Percentiles rank a stretch among this genome's conserved stretches.
Evolutionary conservation across 1,284 basidiomycete genomes (phyloP).

Genomic region (Paramarasmius palmivorus): DNA sequence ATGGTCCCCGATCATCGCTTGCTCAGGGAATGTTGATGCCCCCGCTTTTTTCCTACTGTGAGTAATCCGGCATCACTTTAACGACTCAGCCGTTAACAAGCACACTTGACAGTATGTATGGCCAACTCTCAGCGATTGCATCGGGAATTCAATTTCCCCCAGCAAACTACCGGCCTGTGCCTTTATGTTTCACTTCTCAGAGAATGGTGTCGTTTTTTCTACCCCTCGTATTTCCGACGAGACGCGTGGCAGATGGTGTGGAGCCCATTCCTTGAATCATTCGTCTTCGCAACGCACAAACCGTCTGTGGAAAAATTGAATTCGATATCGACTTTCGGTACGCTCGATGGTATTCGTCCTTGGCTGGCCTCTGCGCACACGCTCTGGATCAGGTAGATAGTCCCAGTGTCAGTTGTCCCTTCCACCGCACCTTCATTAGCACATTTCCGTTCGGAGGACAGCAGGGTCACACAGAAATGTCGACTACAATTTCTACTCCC

Average conservation of each 20-base stretch:
- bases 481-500: constrained; percentile 39
- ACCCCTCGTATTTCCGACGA: constrained; percentile 74
- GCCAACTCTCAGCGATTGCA: constrained; percentile 73
- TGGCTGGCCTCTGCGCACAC: constrained; percentile 61
- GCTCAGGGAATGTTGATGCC: constrained; percentile 74
- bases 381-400: constrained; percentile 45
- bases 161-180: constrained; percentile 70
- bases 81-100: not conserved
- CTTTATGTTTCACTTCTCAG: constrained; percentile 68
- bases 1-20: constrained; percentile 59
- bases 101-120: constrained; percentile 58
- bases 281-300: constrained; percentile 41
- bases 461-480: constrained; percentile 48
- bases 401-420: constrained; percentile 40
- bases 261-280: constrained; percentile 57
- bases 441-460: constrained; percentile 57
- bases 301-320: constrained; percentile 71
- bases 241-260: constrained; percentile 76
- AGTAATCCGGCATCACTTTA: constrained; percentile 25
- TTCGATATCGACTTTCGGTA: constrained; percentile 74
- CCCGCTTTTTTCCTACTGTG: constrained; percentile 72
- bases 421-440: constrained; percentile 40
- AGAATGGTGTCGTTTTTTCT: constrained; percentile 52
- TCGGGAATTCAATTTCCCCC: constrained; percentile 79
- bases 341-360: constrained; percentile 71